Evolutionary conservation across 768 basidiomycete species (phyloP), one percentile per base, ranked within the genome.

Genomic region (Lanmaoa rubissima): DNA sequence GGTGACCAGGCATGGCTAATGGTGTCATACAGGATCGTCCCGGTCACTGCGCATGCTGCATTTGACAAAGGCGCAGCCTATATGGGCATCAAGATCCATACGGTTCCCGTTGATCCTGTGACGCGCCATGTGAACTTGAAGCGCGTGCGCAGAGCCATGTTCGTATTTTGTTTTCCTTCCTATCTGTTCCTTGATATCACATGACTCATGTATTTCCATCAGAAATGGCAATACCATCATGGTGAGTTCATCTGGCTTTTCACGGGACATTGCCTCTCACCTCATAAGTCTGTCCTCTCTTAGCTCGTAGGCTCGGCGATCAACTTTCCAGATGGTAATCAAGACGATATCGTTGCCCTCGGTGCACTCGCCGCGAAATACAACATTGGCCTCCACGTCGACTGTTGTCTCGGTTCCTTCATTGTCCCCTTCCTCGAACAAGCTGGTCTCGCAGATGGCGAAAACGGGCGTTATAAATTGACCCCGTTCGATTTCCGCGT

Each of bases 1-100:
- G n/a, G 7, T n/a, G 3, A 12, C 16, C 24, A 0, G 8, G 34
- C 31, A 13, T 3, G 6, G 10, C 32, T 55, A 11, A 56, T 32
- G 21, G 3, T n/a, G 0, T 40, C 21, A 7, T 53, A 2, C 51
- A 96, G 94, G 77, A 78, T 98, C 58, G 74, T 98, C 9, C 90
- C 94, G 0, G 77, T 81, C 1, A 88, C 91, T 0, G 94, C 90
- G 0, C 96, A 98, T 66, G 93, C 93, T 2, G 96, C 96, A 0
- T 99, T 99, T 69, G 88, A 94, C 76, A 99, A 99, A 70, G 94
- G 88, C 4, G 87, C 85, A 2, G 82, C 85, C 10, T 98, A 96
- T 70, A 82, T 98, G 67, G 83, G 84, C 14, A 84, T 99, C 76
- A 98, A 97, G 76, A 78, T 95, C 6, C 94, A 94, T 64, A 80